Base-by-base conservation (phyloP, 2,329 filamentous ascomycete genomes). In the Berkeleyomyces rouxiae region DNA sequence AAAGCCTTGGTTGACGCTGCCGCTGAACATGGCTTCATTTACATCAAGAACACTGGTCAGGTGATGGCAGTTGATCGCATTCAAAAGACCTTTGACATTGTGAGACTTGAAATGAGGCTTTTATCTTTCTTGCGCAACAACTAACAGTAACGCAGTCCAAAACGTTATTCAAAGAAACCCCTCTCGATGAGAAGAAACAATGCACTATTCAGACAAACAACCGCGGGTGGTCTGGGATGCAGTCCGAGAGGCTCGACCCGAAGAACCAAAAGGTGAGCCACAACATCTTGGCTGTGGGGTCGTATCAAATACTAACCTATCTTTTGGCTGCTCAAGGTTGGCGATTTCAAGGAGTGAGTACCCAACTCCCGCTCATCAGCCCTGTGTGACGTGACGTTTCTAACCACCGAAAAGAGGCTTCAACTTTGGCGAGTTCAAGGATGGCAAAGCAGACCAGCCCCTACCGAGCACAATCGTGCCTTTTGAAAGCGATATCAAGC, bases 191-290 rank as follows among this genome's bases (percentile, higher is more conserved):
- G 67, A 96, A 96, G 72, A 75, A 83, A 65, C 75, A 77, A 69
- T 95, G 85, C 70, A 81, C 81, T 9, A 95, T 96, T 66, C 79
- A 83, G 68, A 83, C 83, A 37, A 79, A 93, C 76, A 97, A 97
- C 70, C 82, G 84, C 49, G 93, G 92, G 64, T 99, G 91, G 90
- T 82, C 87, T 1, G 84, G 83, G 13, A 91, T 95, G 87, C 87
- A 92, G 69, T 83, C 83, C 10, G 92, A 99, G 74, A 92, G 86
- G 0, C 76, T 97, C 9, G 92, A 97, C 71, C 90, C 91, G 2
- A 83, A 84, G 67, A 83, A 84, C 63, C 90, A 96, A 72, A 83
- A 84, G 72, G 88, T 87, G 77, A 69, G 74, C 42, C 10, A 6
- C 4, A 37, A 7, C 7, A n/a, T 71, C 7, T 31, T 33, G 3